Base-by-base conservation (phyloP, 257 asterid genomes). In the Ilex aquifolium region DNA sequence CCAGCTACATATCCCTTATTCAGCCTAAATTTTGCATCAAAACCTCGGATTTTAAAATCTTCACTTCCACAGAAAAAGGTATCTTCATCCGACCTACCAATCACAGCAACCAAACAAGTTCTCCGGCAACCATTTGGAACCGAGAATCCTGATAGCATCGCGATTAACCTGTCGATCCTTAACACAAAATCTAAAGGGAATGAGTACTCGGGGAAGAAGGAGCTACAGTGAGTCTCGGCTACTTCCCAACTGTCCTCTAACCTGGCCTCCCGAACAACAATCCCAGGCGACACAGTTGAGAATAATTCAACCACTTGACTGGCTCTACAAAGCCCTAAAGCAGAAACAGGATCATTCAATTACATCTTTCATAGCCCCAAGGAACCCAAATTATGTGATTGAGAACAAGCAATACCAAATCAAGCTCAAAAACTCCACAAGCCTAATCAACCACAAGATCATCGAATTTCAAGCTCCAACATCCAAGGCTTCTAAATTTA, bases 181-280 rank as follows among this genome's bases (percentile, higher is more conserved):
- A 89, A 63, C 32, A 87, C 87, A 49, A 89, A 85, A 81, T 89
- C 95, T 21, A 87, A 77, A 64, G 95, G 97, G 68, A 92, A 92
- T n/a, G 96, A 73, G 69, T 80, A 87, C 32, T 76, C 84, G 0
- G 97, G 99, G 76, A 85, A 92, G 91, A 92, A 92, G 52, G 90
- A 79, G 71, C 94, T 92, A 80, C 96, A 92, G 76, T 89, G 96
- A 4, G 96, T 92, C 77, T 92, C 99, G 5, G 91, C 95, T 13
- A 92, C 94, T 82, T 89, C 97, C 99, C 99, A 92, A 77, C 88
- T 89, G 80, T 92, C 99, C 69, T 92, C 99, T 68, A 87, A 68
- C 76, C 94, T 83, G 36, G 95, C 99, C 72, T 92, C 95, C 61
- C 97, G 88, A 59, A 92, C 88, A 15, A 83, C 78, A 30, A 92